phyloP scores from a whole-genome alignment of 371 early-diverging fungal species.

The Mucor plumbeus region DNA sequence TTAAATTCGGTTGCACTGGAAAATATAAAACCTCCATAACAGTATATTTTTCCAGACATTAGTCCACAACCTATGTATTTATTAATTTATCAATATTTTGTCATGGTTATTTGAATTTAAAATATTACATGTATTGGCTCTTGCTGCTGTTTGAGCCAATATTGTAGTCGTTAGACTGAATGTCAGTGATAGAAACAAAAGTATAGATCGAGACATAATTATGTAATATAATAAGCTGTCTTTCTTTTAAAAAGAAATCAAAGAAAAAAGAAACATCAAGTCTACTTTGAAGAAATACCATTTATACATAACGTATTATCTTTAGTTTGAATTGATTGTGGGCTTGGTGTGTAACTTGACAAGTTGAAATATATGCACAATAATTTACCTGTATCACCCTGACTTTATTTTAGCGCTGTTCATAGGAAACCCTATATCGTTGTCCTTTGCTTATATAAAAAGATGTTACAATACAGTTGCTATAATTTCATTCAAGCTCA shows the following conservation, averaged over 20 bases:
- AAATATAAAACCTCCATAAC: conserved; percentile 3
- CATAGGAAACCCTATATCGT: too few relatives aligned
- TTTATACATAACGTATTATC: too few relatives aligned
- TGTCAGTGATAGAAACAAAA: background rate
- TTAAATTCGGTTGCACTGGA: background rate
- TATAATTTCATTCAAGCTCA: too few relatives aligned
- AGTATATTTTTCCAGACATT: conserved; percentile 8
- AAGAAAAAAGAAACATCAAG: background rate
- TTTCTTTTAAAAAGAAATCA: background rate
- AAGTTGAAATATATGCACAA: background rate
- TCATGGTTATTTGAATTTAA: background rate
- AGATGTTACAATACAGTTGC: too few relatives aligned
- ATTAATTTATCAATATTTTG: too few relatives aligned
- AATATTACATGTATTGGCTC: conserved; percentile 5
- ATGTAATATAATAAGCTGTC: background rate
- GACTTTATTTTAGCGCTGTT: too few relatives aligned
- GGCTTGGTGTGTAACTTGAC: conserved; percentile 1
- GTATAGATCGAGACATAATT: background rate
- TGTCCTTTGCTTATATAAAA: too few relatives aligned
- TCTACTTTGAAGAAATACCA: too few relatives aligned
- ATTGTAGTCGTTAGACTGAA: background rate
- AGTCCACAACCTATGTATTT: conserved; percentile 1
- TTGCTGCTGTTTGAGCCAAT: background rate
- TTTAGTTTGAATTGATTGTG: background rate
- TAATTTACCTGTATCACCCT: conserved; percentile 1